phyloP scores from a whole-genome alignment of 257 asterid genomes.

The Mentha longifolia region DNA sequence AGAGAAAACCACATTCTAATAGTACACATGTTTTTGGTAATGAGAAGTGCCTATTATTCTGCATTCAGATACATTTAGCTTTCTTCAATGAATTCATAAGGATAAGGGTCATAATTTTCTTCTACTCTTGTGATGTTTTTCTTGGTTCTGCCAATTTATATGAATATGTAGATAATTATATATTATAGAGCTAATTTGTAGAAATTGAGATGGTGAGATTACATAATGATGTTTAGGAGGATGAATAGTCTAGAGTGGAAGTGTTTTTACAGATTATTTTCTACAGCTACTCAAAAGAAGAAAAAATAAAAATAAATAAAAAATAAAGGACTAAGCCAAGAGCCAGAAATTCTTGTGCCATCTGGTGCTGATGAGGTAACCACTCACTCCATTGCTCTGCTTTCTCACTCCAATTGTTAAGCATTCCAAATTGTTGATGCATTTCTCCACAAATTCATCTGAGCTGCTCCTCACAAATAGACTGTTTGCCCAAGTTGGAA shows the following conservation, averaged over 20 bases:
- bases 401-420: constrained; percentile 86
- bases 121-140: not conserved
- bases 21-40: constrained; percentile 29
- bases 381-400: constrained; percentile 82
- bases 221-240: not conserved
- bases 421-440: constrained; percentile 77
- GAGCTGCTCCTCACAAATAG: constrained; percentile 58
- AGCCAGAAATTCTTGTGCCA: constrained; percentile 99
- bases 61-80: constrained; percentile 7
- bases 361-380: constrained; percentile 90
- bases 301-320: not conserved
- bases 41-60: not conserved
- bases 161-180: not conserved
- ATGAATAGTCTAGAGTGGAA: not conserved
- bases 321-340: constrained; percentile 48
- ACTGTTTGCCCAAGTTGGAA: constrained; percentile 39
- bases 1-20: constrained; percentile 24
- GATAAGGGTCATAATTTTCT: not conserved
- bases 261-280: constrained; percentile 38
- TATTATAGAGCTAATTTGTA: not conserved
- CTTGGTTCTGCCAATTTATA: not conserved
- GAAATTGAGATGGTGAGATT: not conserved
- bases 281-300: not conserved
- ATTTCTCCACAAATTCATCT: constrained; percentile 77
- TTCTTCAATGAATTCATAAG: not conserved